Evolutionary conservation across 2,329 filamentous ascomycete species (phyloP).

Genomic region (Colletotrichum sp.): DNA sequence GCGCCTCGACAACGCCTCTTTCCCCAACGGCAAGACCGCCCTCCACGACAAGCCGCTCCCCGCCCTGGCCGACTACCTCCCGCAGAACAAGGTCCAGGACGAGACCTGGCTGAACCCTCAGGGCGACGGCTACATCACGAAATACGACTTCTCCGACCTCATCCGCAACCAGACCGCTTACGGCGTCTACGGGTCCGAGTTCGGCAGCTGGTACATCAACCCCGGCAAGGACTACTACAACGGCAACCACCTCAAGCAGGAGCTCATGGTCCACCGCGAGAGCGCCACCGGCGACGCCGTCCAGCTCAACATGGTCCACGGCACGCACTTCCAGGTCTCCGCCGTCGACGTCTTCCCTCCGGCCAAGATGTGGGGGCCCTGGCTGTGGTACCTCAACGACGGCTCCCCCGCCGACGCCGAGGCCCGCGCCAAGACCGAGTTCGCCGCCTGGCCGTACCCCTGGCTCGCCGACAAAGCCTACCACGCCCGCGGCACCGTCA

Average conservation of each 20-base stretch:
- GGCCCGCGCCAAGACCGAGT: conserved; percentile 42
- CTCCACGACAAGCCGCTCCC: conserved; percentile 51
- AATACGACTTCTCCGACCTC: conserved; percentile 47
- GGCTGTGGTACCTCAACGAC: conserved; percentile 45
- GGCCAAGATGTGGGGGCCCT: conserved; percentile 49
- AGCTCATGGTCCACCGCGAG: conserved; percentile 57
- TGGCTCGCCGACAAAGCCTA: conserved; percentile 53
- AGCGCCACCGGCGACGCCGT: conserved; percentile 54
- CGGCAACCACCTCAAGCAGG: conserved; percentile 57
- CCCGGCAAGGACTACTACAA: conserved; percentile 58
- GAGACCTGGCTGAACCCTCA: conserved; percentile 52
- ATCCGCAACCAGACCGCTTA: conserved; percentile 47
- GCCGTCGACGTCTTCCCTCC: conserved; percentile 39
- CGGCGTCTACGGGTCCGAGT: conserved; percentile 53
- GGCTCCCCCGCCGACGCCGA: conserved; percentile 49
- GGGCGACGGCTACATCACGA: conserved; percentile 48
- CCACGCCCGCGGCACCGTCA: conserved; percentile 52
- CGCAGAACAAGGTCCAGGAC: conserved; percentile 55
- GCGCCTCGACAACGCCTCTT: conserved; percentile 53
- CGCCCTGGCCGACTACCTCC: conserved; percentile 44
- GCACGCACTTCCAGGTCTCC: conserved; percentile 49
- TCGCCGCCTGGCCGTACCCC: conserved; percentile 50
- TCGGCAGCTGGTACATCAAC: conserved; percentile 58
- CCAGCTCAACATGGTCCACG: conserved; percentile 60
- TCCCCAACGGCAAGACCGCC: conserved; percentile 49